Base-by-base conservation (phyloP, 305 asterid genomes). In the Fraxinus velutina region DNA sequence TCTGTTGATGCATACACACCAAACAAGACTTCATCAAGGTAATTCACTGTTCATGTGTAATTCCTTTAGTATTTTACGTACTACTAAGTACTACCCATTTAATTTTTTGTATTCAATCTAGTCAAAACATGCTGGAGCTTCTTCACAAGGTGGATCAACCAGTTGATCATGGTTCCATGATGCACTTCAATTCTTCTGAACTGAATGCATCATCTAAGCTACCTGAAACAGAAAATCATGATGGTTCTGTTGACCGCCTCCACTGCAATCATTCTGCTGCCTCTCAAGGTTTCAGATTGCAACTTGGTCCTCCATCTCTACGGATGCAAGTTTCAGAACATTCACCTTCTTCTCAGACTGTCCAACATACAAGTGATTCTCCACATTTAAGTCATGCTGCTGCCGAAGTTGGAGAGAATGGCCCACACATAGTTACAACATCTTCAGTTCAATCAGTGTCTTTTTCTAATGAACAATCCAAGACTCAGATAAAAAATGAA, bases 61-160 rank as follows among this genome's bases (percentile, higher is more conserved):
- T 71, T 52, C n/a, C 21, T 27, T 19, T 29, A 62, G 29, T 75
- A 30, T 64, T 77, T 52, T 82, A 37, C 57, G 32, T 29, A 72
- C 32, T 6, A 19, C n/a, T 30, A 30, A 36, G 42, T 22, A 17
- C 81, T 47, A 60, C 37, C 13, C 42, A 12, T 73, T 77, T 80
- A 75, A 85, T 47, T 81, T 21, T 78, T 62, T 83, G 68, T 81
- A 27, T 83, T 84, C 39, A 32, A 80, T 83, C 86, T 87, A 92
- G 97, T 82, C 96, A 90, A 89, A 92, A 91, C 88, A 94, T 94
- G 98, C 90, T 93, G 85, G 96, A 93, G 84, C 94, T 94, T 89
- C 91, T 94, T 84, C 92, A 92, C 86, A 92, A 92, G 93, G 95
- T 89, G 83, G 97, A 94, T 78, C 97, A 92, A 64, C 88, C 90